A percentile compares a stretch with the other conserved stretches of the same genome.
These are phyloP conservation scores for Penicillium alfredii DNA, from an alignment of 495 filamentous ascomycete species.

Conservation along the genomic window DNA sequence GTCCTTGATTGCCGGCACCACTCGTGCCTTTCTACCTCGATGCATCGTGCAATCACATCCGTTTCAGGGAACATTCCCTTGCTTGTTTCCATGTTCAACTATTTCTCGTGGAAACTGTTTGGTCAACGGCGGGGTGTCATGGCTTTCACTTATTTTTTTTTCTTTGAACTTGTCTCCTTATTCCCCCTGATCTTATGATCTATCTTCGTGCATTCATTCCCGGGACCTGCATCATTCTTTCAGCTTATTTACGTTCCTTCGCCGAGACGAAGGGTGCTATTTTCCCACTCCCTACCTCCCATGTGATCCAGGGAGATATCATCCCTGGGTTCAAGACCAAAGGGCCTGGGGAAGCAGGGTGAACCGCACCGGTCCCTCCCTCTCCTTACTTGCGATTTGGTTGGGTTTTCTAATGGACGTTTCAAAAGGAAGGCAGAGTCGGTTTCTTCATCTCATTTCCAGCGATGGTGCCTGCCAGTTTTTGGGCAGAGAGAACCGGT, in stretches of 20 bases:
- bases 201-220: conserved; percentile 9
- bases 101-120: conserved; percentile 2
- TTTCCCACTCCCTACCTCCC: too few species aligned
- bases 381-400: conserved; percentile 3
- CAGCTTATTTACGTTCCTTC: conserved; percentile 1
- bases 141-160: conserved; percentile 15
- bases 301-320: too few species aligned
- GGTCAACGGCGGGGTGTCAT: conserved; percentile 9
- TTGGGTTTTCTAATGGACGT: conserved; percentile 5
- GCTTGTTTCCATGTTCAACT: conserved; percentile 5
- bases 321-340: too few species aligned
- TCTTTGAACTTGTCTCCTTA: conserved; percentile 4
- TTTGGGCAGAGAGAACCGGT: too few species aligned
- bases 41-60: conserved; percentile 6
- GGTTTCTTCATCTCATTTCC: conserved; percentile 7
- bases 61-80: conserved; percentile 4
- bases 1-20: conserved; percentile 3
- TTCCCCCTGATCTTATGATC: conserved; percentile 9
- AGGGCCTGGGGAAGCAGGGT: too few species aligned
- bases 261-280: too few species aligned
- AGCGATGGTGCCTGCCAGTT: conserved; percentile 3
- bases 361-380: background rate
- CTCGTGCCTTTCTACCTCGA: conserved; percentile 12
- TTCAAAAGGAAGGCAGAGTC: conserved; percentile 10
- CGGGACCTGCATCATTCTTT: conserved; percentile 7